A percentile compares a stretch with the other conserved stretches of the same genome.
These are phyloP conservation scores for Parietichytrium sp. DNA, from an alignment of 108 stramenopile species.

Conservation along the genomic window DNA sequence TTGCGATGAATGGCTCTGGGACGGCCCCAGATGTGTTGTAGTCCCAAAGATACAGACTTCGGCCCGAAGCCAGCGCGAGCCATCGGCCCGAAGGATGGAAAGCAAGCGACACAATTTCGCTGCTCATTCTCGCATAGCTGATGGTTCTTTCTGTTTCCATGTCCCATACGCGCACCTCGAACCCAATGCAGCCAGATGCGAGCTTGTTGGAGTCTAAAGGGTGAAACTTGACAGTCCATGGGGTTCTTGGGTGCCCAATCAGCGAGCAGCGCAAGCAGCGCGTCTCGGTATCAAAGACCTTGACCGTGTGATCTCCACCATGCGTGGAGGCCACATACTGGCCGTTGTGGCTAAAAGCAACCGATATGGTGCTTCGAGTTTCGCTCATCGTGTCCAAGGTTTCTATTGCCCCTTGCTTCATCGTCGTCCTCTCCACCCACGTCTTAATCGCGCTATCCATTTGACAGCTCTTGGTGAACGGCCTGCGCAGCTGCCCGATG, in stretches of 20 bases:
- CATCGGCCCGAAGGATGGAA: constrained; percentile 87
- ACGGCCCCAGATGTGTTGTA: constrained; percentile 58
- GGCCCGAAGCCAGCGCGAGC: constrained; percentile 84
- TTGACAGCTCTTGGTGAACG: too few relatives aligned
- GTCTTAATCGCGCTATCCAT: too few relatives aligned
- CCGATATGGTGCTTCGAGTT: constrained; percentile 45
- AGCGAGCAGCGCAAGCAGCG: constrained; percentile 69
- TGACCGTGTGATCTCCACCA: constrained; percentile 98
- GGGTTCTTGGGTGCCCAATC: constrained; percentile 91
- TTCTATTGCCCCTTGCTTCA: too few relatives aligned
- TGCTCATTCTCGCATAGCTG: constrained; percentile 52
- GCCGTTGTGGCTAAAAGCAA: constrained; percentile 42
- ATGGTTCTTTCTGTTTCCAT: constrained; percentile 41
- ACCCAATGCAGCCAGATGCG: constrained; percentile 89
- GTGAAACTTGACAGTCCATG: constrained; percentile 95
- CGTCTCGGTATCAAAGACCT: constrained; percentile 68
- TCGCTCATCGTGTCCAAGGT: too few relatives aligned
- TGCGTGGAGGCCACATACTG: constrained; percentile 84
- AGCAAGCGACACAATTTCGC: constrained; percentile 84
- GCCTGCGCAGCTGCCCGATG: too few relatives aligned
- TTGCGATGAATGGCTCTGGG: constrained; percentile 22
- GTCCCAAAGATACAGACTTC: constrained; percentile 85
- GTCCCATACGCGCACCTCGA: constrained; percentile 93
- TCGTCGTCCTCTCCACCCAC: too few relatives aligned
- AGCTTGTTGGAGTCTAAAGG: constrained; percentile 72